Percentiles rank a stretch among this genome's conserved stretches.
These are phyloP conservation scores for Ophiostoma triangulosporum DNA, from an alignment of 2,329 filamentous ascomycete species.

Conservation along the genomic window DNA sequence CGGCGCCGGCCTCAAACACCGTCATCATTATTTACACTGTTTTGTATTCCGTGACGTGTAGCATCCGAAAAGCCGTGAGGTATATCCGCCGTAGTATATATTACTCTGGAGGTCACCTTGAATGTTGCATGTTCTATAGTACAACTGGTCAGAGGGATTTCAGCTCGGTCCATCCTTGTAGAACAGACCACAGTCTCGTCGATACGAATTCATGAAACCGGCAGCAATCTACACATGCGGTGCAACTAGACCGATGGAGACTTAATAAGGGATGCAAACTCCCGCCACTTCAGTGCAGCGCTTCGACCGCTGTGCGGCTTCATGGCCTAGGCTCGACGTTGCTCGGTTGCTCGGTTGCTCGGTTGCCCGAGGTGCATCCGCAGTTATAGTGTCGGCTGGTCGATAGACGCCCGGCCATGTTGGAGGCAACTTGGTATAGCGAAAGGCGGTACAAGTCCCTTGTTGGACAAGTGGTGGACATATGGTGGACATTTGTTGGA, in stretches of 20 bases:
- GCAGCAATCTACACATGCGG: not conserved
- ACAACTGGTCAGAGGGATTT: too few relatives aligned
- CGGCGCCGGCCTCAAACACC: not conserved
- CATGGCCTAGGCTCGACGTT: not conserved
- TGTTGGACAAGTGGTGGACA: too few relatives aligned
- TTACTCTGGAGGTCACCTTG: not conserved
- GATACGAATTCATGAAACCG: not conserved
- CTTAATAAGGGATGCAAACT: not conserved
- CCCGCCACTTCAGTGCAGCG: not conserved
- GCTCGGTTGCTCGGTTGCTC: not conserved
- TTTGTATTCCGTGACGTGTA: not conserved
- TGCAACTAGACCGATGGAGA: not conserved
- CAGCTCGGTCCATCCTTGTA: not conserved
- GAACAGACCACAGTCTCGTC: not conserved
- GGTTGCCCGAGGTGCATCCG: not conserved
- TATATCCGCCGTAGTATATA: not conserved
- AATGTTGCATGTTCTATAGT: not conserved
- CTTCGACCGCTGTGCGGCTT: not conserved
- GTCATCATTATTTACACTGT: not conserved
- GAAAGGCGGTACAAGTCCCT: too few relatives aligned
- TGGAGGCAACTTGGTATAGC: too few relatives aligned
- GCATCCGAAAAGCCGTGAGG: not conserved
- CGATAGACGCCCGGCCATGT: too few relatives aligned
- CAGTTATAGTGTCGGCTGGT: not conserved
- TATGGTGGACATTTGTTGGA: too few relatives aligned